These are phyloP conservation scores for Suhomyces tanzawaensis DNA, from an alignment of 805 yeast genomes.

Conservation along the genomic window DNA sequence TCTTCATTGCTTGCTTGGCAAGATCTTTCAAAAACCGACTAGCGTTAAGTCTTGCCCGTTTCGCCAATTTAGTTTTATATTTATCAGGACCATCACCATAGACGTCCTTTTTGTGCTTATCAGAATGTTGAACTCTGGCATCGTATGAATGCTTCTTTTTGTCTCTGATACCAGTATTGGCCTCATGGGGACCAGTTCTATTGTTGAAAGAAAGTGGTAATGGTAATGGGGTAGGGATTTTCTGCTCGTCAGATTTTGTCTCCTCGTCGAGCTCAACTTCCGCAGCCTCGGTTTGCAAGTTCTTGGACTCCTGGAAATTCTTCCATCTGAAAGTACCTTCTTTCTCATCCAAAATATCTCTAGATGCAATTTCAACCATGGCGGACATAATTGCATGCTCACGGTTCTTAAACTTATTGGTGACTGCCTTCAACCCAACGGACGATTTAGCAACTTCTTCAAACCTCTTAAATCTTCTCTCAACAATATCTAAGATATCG, in stretches of 20 bases:
- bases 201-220: conserved; percentile 71
- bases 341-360: conserved; percentile 56
- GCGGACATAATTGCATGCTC: conserved; percentile 50
- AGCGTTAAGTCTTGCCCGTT: conserved; percentile 51
- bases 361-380: conserved; percentile 70
- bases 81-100: conserved; percentile 74
- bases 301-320: conserved; percentile 21
- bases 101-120: conserved; percentile 68
- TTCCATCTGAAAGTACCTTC: conserved; percentile 52
- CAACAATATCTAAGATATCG: conserved; percentile 78
- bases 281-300: conserved; percentile 7
- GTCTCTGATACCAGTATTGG: conserved; percentile 81
- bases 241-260: conserved; percentile 12
- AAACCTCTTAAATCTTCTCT: conserved; percentile 58
- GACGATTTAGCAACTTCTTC: conserved; percentile 44
- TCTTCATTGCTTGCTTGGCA: conserved; percentile 48
- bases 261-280: conserved; percentile 20
- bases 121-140: conserved; percentile 69
- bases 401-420: conserved; percentile 35
- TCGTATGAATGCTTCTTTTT: conserved; percentile 79
- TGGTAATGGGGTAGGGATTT: conserved; percentile 31
- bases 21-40: conserved; percentile 54
- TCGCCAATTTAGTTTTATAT: conserved; percentile 45
- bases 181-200: conserved; percentile 72
- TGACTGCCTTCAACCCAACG: conserved; percentile 45